Base-by-base conservation (phyloP, 495 filamentous ascomycete species). In the Chaetomidium leptoderma region DNA sequence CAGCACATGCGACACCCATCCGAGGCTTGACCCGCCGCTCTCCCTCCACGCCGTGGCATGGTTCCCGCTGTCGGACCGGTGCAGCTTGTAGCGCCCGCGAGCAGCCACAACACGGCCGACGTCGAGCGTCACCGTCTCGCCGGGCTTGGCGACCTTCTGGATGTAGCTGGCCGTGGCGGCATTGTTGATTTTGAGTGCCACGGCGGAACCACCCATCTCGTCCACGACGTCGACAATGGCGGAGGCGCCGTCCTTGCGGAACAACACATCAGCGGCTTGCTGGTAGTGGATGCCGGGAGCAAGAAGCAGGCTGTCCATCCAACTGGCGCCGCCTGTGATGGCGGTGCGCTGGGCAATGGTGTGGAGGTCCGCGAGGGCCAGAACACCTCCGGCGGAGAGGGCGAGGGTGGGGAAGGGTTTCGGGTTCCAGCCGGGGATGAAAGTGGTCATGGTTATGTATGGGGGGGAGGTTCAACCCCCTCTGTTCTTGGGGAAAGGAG, bases 261-360 rank as follows among this genome's bases (percentile, higher is more conserved):
- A 60, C 36, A 83, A 63, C 26, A 71, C 69, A 14, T 77, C 78
- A n/a, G 80, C 82, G 5, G 72, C 64, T 60, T 86, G 83, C 59
- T 86, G 81, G 48, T 76, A 76, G 70, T 86, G 83, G 42, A 86
- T 61, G 3, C 82, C 83, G 0, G 84, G 84, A 16, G 78, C 81
- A 0, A 86, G 72, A 24, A 84, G 64, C 6, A 86, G 66, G 19
- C 66, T 67, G 64, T 86, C 84, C 0, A 82, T 64, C 63, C 76
- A 76, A 6, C 71, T 71, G 0, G 79, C 72, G 2, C 73, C 76
- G 43, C 83, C 83, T 3, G 76, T 78, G 27, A 83, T 71, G 16
- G 74, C 76, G 4, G 83, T 86, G 21, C 82, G 74, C 32, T 79
- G 63, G 0, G 77, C 74, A 17, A 82, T 74, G 6, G 76, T 79